Evolutionary conservation across 2,329 filamentous ascomycete species (phyloP), one percentile per base, ranked within the genome.

Genomic region (Fonsecaea nubica): DNA sequence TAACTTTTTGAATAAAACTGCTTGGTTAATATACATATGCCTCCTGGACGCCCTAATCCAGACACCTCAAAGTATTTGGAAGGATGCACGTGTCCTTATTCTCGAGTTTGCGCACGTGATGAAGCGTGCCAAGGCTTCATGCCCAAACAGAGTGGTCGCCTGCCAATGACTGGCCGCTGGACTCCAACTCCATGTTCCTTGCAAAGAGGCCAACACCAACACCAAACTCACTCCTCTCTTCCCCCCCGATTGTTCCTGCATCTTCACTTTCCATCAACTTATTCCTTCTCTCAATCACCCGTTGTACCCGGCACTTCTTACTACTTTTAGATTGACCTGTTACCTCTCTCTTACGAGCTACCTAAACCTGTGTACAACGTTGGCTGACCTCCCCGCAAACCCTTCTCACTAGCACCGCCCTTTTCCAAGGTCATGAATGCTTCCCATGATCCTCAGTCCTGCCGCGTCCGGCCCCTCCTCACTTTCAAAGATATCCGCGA

Each of bases 401-500:
- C 45, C 65, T 67, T 62, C 30, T 15, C 55, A 59, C 58, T 58
- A 62, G 18, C 56, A 40, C 59, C 63, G 42, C 40, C 65, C 68
- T 63, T 69, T 58, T 58, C 65, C 35, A 67, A 67, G 67, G 70
- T 70, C 70, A 73, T 73, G 71, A 72, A 67, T 66, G 65, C 67
- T 72, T 71, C 68, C 69, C 68, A 73, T 73, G 71, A 70, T 71
- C 70, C 70, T 78, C 70, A 79, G 77, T 52, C 75, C 80, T 55
- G 78, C 81, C 65, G 77, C 78, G 73, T 81, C 81, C 40, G 81
- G 83, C 69, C 80, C 84, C 73, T 85, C 83, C 57, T 90, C 89
- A 76, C 85, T 98, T 74, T 91, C 91, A 68, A 97, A 96, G 82
- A 95, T 99, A 79, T 93, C 95, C 74, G 90, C 97, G 75, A 93